phyloP scores from a whole-genome alignment of 805 yeast species.

The Candida namnaoensis region DNA sequence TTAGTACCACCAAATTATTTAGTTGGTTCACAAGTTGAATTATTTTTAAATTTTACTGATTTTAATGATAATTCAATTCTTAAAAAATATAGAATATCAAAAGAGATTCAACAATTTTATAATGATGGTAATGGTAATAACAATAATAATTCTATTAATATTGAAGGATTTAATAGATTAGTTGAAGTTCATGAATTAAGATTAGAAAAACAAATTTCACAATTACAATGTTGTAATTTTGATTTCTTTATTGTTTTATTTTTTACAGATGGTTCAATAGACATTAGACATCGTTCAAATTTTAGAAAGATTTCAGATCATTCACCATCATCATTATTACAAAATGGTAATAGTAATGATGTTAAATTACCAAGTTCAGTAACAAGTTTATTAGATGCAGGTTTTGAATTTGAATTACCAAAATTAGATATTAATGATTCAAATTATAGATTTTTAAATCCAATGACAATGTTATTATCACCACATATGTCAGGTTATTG shows the following conservation, averaged over 20 bases:
- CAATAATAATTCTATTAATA: neutral
- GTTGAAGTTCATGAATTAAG: conserved; percentile 12
- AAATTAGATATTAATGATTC: neutral
- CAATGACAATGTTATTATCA: conserved; percentile 33
- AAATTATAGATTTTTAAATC: conserved; percentile 8
- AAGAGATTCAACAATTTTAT: conserved; percentile 13
- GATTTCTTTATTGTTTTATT: conserved; percentile 32
- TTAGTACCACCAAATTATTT: conserved; percentile 37
- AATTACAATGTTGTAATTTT: conserved; percentile 24
- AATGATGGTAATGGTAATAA: conserved; percentile 3
- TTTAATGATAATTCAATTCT: conserved; percentile 10
- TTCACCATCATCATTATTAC: neutral
- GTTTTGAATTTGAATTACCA: conserved; percentile 38
- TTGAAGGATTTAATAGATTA: conserved; percentile 1
- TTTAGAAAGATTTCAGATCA: conserved; percentile 10
- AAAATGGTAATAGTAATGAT: conserved; percentile 1
- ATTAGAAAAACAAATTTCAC: conserved; percentile 17
- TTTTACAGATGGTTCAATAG: conserved; percentile 35
- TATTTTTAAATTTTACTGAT: conserved; percentile 31
- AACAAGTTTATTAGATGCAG: conserved; percentile 41
- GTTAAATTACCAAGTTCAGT: conserved; percentile 23
- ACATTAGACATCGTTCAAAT: conserved; percentile 31
- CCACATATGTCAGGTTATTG: conserved; percentile 40
- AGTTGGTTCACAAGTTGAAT: conserved; percentile 32
- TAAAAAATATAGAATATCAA: conserved; percentile 14